phyloP scores from a whole-genome alignment of 192 early-diverging fungal species.

The Linnemannia elongata region DNA sequence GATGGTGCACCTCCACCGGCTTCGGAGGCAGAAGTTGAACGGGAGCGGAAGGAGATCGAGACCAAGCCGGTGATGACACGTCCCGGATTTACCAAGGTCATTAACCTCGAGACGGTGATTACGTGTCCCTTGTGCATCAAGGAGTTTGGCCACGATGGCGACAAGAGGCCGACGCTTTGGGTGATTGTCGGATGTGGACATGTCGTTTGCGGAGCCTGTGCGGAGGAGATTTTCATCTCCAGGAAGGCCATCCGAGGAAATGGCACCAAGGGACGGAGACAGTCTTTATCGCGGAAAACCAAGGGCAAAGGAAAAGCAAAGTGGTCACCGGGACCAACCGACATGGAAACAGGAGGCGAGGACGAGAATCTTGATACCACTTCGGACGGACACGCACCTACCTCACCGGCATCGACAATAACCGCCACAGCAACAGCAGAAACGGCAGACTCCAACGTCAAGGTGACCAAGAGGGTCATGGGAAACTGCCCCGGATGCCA shows the following conservation, averaged over 20 bases:
- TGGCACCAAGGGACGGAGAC: slow-evolving; percentile 8
- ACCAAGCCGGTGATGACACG: neutral
- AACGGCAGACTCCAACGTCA: neutral
- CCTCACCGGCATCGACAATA: neutral
- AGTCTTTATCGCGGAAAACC: neutral
- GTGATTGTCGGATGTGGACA: slow-evolving; percentile 41
- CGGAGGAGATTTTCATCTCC: slow-evolving; percentile 20
- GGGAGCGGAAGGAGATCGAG: neutral
- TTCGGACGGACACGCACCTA: neutral
- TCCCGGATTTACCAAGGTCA: slow-evolving; percentile 23
- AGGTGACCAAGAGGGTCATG: slow-evolving; percentile 12
- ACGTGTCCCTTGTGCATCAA: slow-evolving; percentile 21
- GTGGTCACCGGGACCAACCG: neutral
- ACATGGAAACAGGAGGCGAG: slow-evolving; percentile 1
- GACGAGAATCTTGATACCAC: neutral
- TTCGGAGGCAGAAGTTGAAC: neutral
- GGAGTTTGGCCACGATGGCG: slow-evolving; percentile 19
- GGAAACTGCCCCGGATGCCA: slow-evolving; percentile 34
- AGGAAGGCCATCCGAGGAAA: slow-evolving; percentile 7
- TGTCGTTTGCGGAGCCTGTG: slow-evolving; percentile 37
- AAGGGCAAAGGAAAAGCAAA: slow-evolving; percentile 26
- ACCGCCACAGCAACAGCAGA: neutral
- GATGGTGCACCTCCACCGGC: neutral
- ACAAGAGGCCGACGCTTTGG: slow-evolving; percentile 18
- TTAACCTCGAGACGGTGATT: neutral